Evolutionary conservation across 768 basidiomycete species (phyloP).

Genomic region (Hypholoma sublateritium): DNA sequence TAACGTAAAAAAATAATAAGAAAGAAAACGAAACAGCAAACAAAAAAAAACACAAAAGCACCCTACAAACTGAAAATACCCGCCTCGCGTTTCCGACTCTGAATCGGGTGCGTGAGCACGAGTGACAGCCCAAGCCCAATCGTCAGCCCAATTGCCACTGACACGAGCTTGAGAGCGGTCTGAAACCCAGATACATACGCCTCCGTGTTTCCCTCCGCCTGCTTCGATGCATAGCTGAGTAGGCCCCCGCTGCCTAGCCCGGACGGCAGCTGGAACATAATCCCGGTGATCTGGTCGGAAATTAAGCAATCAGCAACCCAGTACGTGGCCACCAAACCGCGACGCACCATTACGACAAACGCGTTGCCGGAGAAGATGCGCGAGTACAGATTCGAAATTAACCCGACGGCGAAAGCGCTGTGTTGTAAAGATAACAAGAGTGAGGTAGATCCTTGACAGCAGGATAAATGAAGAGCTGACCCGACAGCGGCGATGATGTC

Average conservation of each 20-base stretch:
- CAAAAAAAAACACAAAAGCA: not conserved
- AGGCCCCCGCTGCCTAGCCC: conserved; percentile 81
- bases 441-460: conserved; percentile 5
- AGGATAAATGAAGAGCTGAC: conserved; percentile 26
- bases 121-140: conserved; percentile 76
- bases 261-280: conserved; percentile 83
- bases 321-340: not conserved
- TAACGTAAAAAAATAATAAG: too few species aligned
- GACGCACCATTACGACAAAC: conserved; percentile 77
- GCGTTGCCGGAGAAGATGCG: conserved; percentile 72
- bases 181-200: conserved; percentile 72
- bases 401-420: conserved; percentile 78
- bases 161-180: conserved; percentile 74
- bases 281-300: conserved; percentile 59
- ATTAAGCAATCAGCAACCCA: not conserved
- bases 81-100: conserved; percentile 53
- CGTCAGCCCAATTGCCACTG: conserved; percentile 76
- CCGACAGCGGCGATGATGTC: conserved; percentile 82
- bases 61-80: conserved; percentile 63
- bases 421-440: not conserved
- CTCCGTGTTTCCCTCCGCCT: conserved; percentile 47
- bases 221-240: conserved; percentile 63
- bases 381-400: conserved; percentile 77
- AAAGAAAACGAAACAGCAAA: not conserved
- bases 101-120: conserved; percentile 64